Conservation (phyloP, 2,329 filamentous ascomycete species). For the Colletotrichum sp. region DNA sequence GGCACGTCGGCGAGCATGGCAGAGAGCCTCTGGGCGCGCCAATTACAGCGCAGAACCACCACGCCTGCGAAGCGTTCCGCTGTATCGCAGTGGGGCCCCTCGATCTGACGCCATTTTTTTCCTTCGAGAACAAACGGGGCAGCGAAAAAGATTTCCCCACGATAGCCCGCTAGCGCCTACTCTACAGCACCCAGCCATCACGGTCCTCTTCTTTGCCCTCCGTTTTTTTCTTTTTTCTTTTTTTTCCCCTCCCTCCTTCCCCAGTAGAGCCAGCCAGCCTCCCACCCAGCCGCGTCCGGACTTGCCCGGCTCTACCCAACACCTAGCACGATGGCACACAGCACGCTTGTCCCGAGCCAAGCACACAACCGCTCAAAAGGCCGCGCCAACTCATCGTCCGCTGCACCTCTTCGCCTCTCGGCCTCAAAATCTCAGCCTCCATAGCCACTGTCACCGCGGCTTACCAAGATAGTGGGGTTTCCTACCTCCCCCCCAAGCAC, state of each 20-base stretch:
- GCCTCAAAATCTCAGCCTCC: not conserved
- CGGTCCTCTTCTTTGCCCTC: not conserved
- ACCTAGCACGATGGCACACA: not conserved
- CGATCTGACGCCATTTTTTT: conserved; percentile 20
- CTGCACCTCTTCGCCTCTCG: not conserved
- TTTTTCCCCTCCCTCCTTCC: not conserved
- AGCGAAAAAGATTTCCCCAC: conserved; percentile 10
- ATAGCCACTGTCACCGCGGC: not conserved
- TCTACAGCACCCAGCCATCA: conserved; percentile 3
- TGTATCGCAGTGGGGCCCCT: not conserved
- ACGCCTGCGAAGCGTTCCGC: not conserved
- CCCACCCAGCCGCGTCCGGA: not conserved
- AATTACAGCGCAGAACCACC: not conserved
- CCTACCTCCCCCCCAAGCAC: not conserved
- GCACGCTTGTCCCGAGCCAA: not conserved
- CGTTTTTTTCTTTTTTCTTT: not conserved
- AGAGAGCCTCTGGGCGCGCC: not conserved
- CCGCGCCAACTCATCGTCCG: not conserved
- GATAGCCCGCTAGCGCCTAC: not conserved
- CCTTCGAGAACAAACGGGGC: conserved; percentile 20
- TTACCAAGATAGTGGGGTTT: not conserved
- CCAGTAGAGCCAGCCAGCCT: not conserved
- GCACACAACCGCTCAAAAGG: not conserved
- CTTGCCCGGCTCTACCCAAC: not conserved
- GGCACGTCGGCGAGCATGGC: not conserved